Base-by-base conservation (phyloP, 163 green algal genomes). In the Scenedesmus sp. region DNA sequence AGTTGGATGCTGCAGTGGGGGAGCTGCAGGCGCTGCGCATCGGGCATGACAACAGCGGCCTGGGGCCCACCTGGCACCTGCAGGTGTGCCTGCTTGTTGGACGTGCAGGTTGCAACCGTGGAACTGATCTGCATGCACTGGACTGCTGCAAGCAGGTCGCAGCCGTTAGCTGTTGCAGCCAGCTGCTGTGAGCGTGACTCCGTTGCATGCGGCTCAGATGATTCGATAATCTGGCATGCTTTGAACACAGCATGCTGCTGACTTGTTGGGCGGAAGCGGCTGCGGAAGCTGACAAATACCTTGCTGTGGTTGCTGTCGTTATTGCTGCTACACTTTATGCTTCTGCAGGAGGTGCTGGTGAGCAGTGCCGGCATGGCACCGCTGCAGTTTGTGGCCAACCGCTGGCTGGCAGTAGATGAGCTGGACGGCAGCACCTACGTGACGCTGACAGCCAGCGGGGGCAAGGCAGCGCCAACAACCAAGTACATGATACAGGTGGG, bases 41-140 rank as follows among this genome's bases (percentile, higher is more conserved):
- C 54, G 83, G 94, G n/a, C 92, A 96, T 46, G 92, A 96, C 89
- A 95, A 95, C 89, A 91, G 10, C 10, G 92, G 94, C n/a, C 67
- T 97, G 0, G 93, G 93, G 9, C n/a, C 94, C 8, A 77, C 91
- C 1, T 97, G 96, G 96, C 94, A 97, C 88, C 89, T 96, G 46
- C 86, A 95, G 90, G 92, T 92, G 67, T 60, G 66, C n/a, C 2
- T 59, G 76, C 34, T 57, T 18, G 87, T 67, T 86, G 9, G 26
- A 15, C 26, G 70, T 86, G 34, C 34, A 46, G 34, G 34, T 46
- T 46, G 34, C 34, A 46, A 46, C 34, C 34, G 34, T 46, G 34
- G 0, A 46, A 46, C 34, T 46, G 34, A 46, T 46, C 34, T 46
- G 34, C 34, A 46, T 46, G 34, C 34, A 46, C 34, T 46, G 34